Base-by-base conservation (phyloP, 768 basidiomycete genomes). In the Grammothele lineata region DNA sequence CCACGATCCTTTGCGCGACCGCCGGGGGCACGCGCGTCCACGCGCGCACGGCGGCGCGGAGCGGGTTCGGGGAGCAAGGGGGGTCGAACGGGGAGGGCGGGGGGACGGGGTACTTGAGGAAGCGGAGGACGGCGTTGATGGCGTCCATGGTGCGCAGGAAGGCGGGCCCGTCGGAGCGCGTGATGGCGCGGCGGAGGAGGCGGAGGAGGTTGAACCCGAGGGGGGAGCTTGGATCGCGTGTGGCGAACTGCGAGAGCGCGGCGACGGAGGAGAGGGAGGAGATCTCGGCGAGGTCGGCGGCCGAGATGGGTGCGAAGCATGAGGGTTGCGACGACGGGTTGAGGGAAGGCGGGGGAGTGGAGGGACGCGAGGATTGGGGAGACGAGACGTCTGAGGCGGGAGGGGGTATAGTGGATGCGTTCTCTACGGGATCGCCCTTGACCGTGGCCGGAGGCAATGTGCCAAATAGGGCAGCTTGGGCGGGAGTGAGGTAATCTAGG, bases 1-100 rank as follows among this genome's bases (percentile, higher is more conserved):
- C 92, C 43, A 88, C 74, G 39, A 95, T 77, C 34, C 85, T 82
- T 69, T 82, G 74, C 47, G 87, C 70, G 2, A 93, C 77, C 26
- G 77, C 73, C 38, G 80, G 71, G 0, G 83, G 86, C 22, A 93
- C 61, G 17, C 68, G 57, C 0, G 65, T 66, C 84, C 85, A 87
- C 0, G 65, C 57, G 32, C 69, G 64, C 5, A 82, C 69, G 2
- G 66, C 62, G 17, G 70, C 62, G 60, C 70, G 77, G 12, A 89
- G 62, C 1, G 66, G 51, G 51, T 87, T 86, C 3, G 64, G 66
- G 1, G 67, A 66, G n/a, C n/a, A n/a, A 0, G 66, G 48, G 0
- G 72, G 69, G 3, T 65, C 66, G 56, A 78, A 81, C 2, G 70
- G 61, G 51, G 85, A 80, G 3, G 59, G 48, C n/a, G 79, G 74